Conservation (phyloP, 495 filamentous ascomycete species). For the Letharia lupina region DNA sequence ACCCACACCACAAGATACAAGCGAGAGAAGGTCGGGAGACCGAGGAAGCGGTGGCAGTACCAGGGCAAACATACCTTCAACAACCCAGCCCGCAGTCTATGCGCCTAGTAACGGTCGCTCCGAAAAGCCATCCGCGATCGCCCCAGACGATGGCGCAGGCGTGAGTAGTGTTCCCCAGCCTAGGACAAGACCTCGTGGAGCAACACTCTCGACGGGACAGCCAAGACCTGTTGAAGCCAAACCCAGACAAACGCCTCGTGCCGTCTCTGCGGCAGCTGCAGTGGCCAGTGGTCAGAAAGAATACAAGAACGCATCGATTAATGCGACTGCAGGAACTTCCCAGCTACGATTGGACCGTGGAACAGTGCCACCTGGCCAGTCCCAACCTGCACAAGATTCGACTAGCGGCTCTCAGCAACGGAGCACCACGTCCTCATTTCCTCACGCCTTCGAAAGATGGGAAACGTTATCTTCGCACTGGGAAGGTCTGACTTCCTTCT, state of each 20-base stretch:
- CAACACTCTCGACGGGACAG: conserved; percentile 28
- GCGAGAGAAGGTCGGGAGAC: conserved; percentile 24
- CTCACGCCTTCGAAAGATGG: conserved; percentile 97
- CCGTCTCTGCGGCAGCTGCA: conserved; percentile 20
- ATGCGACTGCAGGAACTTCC: conserved; percentile 13
- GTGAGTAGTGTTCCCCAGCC: conserved; percentile 16
- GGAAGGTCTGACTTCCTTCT: conserved; percentile 95
- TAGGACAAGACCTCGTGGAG: conserved; percentile 23
- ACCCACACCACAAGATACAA: conserved; percentile 9
- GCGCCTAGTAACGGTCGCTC: conserved; percentile 7
- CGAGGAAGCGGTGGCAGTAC: conserved; percentile 21
- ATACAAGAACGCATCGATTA: conserved; percentile 15
- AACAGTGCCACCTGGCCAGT: conserved; percentile 14
- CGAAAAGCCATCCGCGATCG: conserved; percentile 2
- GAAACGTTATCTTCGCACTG: conserved; percentile 93
- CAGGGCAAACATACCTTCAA: conserved; percentile 8
- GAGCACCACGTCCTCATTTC: conserved; percentile 55
- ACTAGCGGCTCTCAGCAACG: conserved; percentile 31
- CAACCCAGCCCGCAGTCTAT: conserved; percentile 17
- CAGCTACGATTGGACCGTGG: conserved; percentile 9
- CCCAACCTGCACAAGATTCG: conserved; percentile 29
- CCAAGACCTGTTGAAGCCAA: conserved; percentile 27
- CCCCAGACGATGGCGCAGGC: conserved; percentile 5
- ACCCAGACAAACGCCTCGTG: conserved; percentile 19
- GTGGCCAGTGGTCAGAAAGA: conserved; percentile 6